Conservation (phyloP, 148 eudicot genomes). For the Selenicereus undatus region DNA sequence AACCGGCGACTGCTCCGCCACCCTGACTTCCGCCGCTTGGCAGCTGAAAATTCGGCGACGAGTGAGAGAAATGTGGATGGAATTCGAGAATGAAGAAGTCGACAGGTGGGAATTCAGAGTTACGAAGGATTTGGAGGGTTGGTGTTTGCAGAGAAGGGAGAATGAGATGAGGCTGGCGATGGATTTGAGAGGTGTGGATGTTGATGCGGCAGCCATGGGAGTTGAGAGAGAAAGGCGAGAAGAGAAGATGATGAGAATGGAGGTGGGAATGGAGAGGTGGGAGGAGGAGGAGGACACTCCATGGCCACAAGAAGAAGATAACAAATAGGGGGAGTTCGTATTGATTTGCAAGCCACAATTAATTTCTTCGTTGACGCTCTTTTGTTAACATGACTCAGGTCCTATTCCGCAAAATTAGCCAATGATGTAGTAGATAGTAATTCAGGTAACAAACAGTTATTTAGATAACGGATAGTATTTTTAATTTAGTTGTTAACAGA, state of each 20-base stretch:
- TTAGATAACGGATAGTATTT: no score
- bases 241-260: neutral
- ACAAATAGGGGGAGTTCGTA: conserved; percentile 7
- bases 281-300: neutral
- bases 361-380: neutral
- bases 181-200: conserved; percentile 46
- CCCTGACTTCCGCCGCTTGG: conserved; percentile 54
- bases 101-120: conserved; percentile 1
- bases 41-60: conserved; percentile 23
- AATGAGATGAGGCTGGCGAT: conserved; percentile 35
- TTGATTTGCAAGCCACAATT: conserved; percentile 14
- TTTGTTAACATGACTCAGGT: no score
- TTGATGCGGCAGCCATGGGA: conserved; percentile 35
- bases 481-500: no score
- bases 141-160: conserved; percentile 25
- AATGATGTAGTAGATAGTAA: no score
- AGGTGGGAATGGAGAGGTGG: neutral
- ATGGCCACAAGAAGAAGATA: conserved; percentile 45
- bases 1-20: conserved; percentile 31
- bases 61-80: neutral
- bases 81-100: neutral
- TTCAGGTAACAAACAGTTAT: no score
- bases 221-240: neutral
- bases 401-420: no score
- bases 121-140: conserved; percentile 19